Evolutionary conservation across 2,329 filamentous ascomycete genomes (phyloP).

Genomic region (Hypoxylon sp.): DNA sequence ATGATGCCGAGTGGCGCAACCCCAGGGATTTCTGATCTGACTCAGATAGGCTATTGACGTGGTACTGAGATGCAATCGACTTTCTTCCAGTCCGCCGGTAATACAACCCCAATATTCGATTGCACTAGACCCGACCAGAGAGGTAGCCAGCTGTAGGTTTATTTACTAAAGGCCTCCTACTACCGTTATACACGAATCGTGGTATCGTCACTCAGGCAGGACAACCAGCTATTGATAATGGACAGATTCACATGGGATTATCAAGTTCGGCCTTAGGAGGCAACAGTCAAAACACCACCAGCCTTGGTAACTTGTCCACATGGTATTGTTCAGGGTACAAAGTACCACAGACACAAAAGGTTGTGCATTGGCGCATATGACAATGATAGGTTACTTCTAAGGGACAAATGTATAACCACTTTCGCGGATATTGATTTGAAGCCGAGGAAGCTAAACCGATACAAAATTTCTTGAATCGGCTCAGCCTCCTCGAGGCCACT

Average conservation of each 20-base stretch:
- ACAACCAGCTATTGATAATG: neutral
- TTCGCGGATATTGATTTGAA: slow-evolving; percentile 8
- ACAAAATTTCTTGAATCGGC: slow-evolving; percentile 8
- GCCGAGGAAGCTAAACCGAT: slow-evolving; percentile 2
- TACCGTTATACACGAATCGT: neutral
- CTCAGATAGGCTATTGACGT: slow-evolving; percentile 44
- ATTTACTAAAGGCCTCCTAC: neutral
- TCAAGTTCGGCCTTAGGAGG: slow-evolving; percentile 4
- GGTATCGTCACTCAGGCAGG: neutral
- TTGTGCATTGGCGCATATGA: neutral
- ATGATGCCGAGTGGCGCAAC: slow-evolving; percentile 20
- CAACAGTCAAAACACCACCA: neutral
- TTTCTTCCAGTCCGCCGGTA: slow-evolving; percentile 38
- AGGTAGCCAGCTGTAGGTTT: slow-evolving; percentile 3
- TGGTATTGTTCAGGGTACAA: slow-evolving; percentile 7
- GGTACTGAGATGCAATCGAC: slow-evolving; percentile 40
- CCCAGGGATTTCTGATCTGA: slow-evolving; percentile 33
- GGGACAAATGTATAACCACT: neutral
- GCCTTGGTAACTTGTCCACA: neutral
- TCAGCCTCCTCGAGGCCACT: slow-evolving; percentile 22
- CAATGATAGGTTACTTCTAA: neutral
- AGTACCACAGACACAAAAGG: neutral
- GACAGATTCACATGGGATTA: neutral
- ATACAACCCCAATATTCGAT: slow-evolving; percentile 23
- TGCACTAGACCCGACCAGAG: slow-evolving; percentile 19